Conservation (phyloP, 495 filamentous ascomycete genomes). For the Penicillium coffeae region DNA sequence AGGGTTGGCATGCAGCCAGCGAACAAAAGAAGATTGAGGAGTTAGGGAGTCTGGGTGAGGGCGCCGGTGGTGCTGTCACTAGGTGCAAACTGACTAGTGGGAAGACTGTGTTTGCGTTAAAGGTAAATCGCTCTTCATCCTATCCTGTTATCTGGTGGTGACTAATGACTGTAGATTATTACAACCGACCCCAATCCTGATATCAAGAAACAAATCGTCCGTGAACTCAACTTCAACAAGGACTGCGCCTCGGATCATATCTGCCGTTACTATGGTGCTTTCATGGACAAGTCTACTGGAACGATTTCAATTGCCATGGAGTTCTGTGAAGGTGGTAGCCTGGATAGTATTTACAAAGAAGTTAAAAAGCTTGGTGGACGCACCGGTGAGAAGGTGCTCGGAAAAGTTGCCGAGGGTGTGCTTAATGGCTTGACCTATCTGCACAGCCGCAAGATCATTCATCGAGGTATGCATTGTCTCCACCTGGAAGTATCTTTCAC, state of each 20-base stretch:
- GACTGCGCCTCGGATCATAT: conserved; percentile 91
- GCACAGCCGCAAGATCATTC: conserved; percentile 95
- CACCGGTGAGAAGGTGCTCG: conserved; percentile 96
- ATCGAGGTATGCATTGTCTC: conserved; percentile 56
- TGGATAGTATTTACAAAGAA: conserved; percentile 95
- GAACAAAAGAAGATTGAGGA: conserved; percentile 82
- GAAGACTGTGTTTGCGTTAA: conserved; percentile 93
- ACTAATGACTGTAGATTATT: conserved; percentile 65
- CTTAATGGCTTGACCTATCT: conserved; percentile 93
- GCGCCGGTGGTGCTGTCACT: conserved; percentile 93
- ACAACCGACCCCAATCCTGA: conserved; percentile 97
- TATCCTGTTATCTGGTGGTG: not conserved
- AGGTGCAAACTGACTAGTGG: conserved; percentile 82
- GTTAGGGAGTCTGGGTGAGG: conserved; percentile 87
- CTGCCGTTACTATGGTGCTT: conserved; percentile 95
- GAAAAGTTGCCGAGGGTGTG: conserved; percentile 94
- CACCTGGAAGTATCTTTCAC: not conserved
- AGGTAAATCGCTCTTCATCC: conserved; percentile 54
- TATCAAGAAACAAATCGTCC: conserved; percentile 95
- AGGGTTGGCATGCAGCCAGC: conserved; percentile 90
- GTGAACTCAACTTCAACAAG: conserved; percentile 96
- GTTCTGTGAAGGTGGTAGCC: conserved; percentile 93
- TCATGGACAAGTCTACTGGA: conserved; percentile 85
- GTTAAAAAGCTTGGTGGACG: conserved; percentile 92
- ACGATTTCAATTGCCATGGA: conserved; percentile 99